A percentile compares a stretch with the other conserved stretches of the same genome.
These are phyloP conservation scores for Clonostachys byssicola DNA, from an alignment of 2,329 filamentous ascomycete species.

Conservation along the genomic window DNA sequence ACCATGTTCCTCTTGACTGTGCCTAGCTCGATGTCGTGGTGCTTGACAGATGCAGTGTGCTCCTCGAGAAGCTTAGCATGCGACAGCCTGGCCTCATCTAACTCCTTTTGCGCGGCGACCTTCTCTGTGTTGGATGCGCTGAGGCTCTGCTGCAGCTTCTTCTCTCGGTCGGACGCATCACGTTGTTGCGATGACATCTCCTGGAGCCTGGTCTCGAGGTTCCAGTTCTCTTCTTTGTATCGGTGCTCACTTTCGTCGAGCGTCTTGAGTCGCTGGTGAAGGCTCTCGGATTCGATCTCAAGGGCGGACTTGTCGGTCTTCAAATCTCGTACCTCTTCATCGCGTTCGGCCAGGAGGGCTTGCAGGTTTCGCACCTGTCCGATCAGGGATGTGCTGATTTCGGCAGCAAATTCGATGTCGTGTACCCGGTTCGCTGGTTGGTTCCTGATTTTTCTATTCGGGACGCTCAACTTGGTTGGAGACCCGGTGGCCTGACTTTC, in stretches of 20 bases:
- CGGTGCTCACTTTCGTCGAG: constrained; percentile 92
- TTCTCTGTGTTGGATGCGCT: constrained; percentile 71
- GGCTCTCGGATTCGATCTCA: constrained; percentile 75
- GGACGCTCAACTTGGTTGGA: constrained; percentile 83
- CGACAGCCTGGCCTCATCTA: constrained; percentile 82
- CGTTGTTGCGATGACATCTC: constrained; percentile 71
- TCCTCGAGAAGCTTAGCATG: constrained; percentile 81
- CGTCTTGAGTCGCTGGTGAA: constrained; percentile 74
- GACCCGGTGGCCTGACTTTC: constrained; percentile 81
- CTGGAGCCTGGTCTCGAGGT: constrained; percentile 86
- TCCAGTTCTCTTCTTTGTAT: constrained; percentile 99
- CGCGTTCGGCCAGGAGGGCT: constrained; percentile 77
- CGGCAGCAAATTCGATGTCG: constrained; percentile 97
- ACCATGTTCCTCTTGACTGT: constrained; percentile 76
- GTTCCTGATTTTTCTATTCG: constrained; percentile 84
- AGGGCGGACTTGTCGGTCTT: constrained; percentile 73
- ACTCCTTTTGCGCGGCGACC: constrained; percentile 71
- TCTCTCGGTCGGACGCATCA: constrained; percentile 77
- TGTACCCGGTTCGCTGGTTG: constrained; percentile 85
- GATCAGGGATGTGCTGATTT: constrained; percentile 92
- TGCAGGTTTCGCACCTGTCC: constrained; percentile 93
- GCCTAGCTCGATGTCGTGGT: constrained; percentile 85
- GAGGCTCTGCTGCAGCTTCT: constrained; percentile 71
- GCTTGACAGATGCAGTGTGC: constrained; percentile 70
- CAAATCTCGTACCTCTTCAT: constrained; percentile 75